Base-by-base conservation (phyloP, 345 rosid species). In the Gossypium anomalum region DNA sequence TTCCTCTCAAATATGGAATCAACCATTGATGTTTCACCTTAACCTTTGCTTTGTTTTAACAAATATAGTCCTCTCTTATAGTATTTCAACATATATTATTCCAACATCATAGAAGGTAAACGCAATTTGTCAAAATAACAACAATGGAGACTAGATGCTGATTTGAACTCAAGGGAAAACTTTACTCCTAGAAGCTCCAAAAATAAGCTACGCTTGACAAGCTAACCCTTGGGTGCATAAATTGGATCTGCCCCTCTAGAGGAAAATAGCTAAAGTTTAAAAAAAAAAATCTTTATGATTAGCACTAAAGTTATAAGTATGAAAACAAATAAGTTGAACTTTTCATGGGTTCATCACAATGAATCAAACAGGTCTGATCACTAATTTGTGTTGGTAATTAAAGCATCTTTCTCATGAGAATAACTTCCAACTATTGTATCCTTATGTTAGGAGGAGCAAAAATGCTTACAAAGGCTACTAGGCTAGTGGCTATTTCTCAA, bases 401-500 rank as follows among this genome's bases (percentile, higher is more conserved):
- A 23, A 8, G 8, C 45, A 25, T 69, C 23, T 25, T 52, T 49
- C 16, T 51, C 2, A 16, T 27, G 44, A 27, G 17, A 51, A 27
- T 69, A 14, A 22, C 23, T 45, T 69, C 55, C 11, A 67, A 43
- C 22, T 13, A 45, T 45, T 67, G 55, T 19, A 67, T 23, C 55
- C 19, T 20, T 67, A 53, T 67, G 4, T 45, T 47, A 12, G 14
- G 22, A 12, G 38, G 71, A 11, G 34, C n/a, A 67, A 67, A 67
- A 13, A 44, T 22, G 55, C 55, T 67, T 67, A 67, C n/a, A 67
- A 45, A 47, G 71, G 17, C 55, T 45, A 22, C 10, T 6, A 41
- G n/a, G 55, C 13, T 67, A 15, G 55, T 45, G 55, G 71, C 19
- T 67, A 45, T 67, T 44, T 67, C 55, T 67, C 55, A 69, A 23